Evolutionary conservation across 1,284 basidiomycete genomes (phyloP).

Genomic region (Moesziomyces globuligerus): DNA sequence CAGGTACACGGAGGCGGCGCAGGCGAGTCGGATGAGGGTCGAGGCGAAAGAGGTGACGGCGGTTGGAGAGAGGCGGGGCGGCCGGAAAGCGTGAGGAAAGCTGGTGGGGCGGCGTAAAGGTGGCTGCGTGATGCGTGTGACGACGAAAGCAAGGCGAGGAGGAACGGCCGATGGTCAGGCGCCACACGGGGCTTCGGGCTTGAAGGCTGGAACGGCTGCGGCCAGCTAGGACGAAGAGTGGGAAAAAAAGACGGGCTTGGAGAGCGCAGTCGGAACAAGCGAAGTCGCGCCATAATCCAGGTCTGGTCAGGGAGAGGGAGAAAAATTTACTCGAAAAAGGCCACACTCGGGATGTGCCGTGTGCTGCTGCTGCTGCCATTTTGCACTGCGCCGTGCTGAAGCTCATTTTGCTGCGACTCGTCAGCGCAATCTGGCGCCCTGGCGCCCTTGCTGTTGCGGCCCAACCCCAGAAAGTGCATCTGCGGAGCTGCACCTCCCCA

Average conservation of each 20-base stretch:
- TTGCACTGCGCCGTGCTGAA: not conserved
- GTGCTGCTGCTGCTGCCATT: not conserved
- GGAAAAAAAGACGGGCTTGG: conserved; percentile 1
- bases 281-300: conserved; percentile 14
- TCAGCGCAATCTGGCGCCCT: too few species aligned
- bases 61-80: too few species aligned
- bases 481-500: too few species aligned
- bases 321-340: conserved; percentile 3
- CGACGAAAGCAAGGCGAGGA: conserved; percentile 14
- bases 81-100: too few species aligned
- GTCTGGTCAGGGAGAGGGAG: conserved; percentile 1
- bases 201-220: conserved; percentile 33
- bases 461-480: too few species aligned
- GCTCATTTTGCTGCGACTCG: too few species aligned
- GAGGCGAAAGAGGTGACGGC: too few species aligned
- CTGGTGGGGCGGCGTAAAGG: conserved; percentile 5
- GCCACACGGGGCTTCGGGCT: conserved; percentile 9
- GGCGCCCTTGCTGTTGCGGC: too few species aligned
- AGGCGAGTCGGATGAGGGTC: too few species aligned
- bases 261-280: conserved; percentile 7
- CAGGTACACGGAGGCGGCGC: too few species aligned
- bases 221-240: conserved; percentile 7
- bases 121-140: conserved; percentile 8
- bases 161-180: conserved; percentile 4
- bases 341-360: not conserved